Evolutionary conservation across 306 rosid genomes (phyloP).

Genomic region (Glycine latifolia): DNA sequence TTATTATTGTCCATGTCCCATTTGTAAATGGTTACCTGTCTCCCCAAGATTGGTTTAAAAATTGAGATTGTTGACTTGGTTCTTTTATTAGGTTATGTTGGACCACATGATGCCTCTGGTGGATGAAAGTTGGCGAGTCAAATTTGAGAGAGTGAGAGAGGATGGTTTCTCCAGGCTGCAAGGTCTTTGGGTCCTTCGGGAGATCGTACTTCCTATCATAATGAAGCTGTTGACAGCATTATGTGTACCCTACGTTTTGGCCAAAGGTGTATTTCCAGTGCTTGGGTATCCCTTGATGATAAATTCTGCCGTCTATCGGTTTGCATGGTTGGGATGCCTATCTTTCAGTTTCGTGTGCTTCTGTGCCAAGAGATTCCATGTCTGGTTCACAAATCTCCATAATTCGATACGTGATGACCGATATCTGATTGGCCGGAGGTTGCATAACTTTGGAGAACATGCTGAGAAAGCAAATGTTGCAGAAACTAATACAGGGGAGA

Average conservation of each 20-base stretch:
- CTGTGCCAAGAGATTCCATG: constrained; percentile 94
- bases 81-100: constrained; percentile 80
- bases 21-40: constrained; percentile 11
- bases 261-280: constrained; percentile 92
- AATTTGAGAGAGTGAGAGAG: constrained; percentile 96
- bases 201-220: constrained; percentile 93
- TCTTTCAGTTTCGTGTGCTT: constrained; percentile 81
- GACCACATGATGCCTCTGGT: constrained; percentile 98
- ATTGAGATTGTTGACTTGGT: constrained; percentile 42
- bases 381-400: constrained; percentile 99
- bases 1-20: neutral
- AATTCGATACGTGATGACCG: constrained; percentile 98
- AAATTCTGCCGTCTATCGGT: constrained; percentile 96
- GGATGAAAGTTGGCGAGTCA: constrained; percentile 94
- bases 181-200: constrained; percentile 96
- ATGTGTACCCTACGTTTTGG: constrained; percentile 90
- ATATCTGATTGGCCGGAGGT: constrained; percentile 87
- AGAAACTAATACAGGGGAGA: constrained; percentile 41
- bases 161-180: constrained; percentile 97
- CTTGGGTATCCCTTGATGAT: constrained; percentile 93
- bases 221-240: constrained; percentile 94
- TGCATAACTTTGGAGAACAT: constrained; percentile 92
- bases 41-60: neutral
- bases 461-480: constrained; percentile 53
- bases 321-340: constrained; percentile 98